phyloP scores from a whole-genome alignment of 192 early-diverging fungal species.

The Coemansia umbellata region DNA sequence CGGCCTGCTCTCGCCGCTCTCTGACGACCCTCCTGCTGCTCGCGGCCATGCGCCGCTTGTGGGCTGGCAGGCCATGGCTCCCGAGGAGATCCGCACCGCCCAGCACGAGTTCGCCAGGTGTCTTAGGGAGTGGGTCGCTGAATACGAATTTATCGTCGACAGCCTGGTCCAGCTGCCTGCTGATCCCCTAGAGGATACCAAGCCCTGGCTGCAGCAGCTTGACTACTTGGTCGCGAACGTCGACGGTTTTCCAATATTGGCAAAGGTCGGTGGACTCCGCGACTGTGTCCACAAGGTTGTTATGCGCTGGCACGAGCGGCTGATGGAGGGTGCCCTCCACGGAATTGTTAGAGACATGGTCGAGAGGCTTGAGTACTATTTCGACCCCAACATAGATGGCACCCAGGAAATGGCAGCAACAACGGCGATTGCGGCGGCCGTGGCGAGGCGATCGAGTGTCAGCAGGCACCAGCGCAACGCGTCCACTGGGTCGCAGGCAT shows the following conservation, averaged over 20 bases:
- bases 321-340: conserved; percentile 31
- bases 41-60: conserved; percentile 5
- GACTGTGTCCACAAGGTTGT: conserved; percentile 26
- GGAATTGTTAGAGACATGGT: conserved; percentile 38
- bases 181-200: conserved; percentile 9
- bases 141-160: conserved; percentile 46
- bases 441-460: conserved; percentile 16
- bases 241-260: conserved; percentile 23
- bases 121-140: conserved; percentile 26
- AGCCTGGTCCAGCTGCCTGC: conserved; percentile 35
- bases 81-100: conserved; percentile 17
- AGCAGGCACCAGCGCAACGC: conserved; percentile 36
- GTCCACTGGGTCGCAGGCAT: conserved; percentile 31
- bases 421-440: background rate
- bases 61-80: conserved; percentile 44
- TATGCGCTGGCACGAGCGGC: conserved; percentile 28
- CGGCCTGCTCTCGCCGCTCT: conserved; percentile 36
- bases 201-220: conserved; percentile 26
- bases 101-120: conserved; percentile 25
- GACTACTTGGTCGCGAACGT: conserved; percentile 23
- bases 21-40: conserved; percentile 2
- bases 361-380: conserved; percentile 46
- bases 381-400: conserved; percentile 29
- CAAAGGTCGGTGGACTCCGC: conserved; percentile 38
- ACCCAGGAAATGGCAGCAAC: background rate